Percentiles rank a stretch among this genome's conserved stretches.
phyloP scores from a whole-genome alignment of 495 filamentous ascomycete species.

The Penicillium bialowiezense region DNA sequence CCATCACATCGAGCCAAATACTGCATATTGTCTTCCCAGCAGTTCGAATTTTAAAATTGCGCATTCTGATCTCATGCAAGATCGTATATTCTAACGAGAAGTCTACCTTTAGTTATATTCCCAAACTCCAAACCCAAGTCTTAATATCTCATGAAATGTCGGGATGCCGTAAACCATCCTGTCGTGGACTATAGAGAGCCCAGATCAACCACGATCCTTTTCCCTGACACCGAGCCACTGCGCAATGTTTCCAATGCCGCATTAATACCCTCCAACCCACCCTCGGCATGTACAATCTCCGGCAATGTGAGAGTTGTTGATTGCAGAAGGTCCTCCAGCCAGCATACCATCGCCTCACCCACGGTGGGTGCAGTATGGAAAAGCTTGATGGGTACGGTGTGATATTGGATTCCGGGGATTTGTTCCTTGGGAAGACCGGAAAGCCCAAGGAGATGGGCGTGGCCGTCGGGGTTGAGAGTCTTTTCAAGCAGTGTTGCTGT shows the following conservation, averaged over 20 bases:
- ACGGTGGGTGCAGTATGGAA: conserved; percentile 60
- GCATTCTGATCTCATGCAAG: not conserved
- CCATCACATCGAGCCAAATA: too few relatives aligned
- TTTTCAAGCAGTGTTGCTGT: conserved; percentile 50
- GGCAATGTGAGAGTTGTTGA: conserved; percentile 47
- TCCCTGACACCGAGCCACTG: conserved; percentile 54
- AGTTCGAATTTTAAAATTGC: too few relatives aligned
- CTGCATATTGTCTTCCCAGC: too few relatives aligned
- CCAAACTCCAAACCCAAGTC: conserved; percentile 1
- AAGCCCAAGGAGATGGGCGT: conserved; percentile 59
- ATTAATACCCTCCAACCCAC: conserved; percentile 61
- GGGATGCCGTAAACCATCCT: not conserved
- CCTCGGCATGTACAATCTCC: conserved; percentile 55
- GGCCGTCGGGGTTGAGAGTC: conserved; percentile 35
- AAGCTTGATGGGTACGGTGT: conserved; percentile 66
- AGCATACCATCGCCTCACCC: conserved; percentile 53
- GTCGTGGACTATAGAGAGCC: conserved; percentile 2
- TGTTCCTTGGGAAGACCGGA: conserved; percentile 57
- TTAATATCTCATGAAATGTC: not conserved
- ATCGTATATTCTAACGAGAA: not conserved
- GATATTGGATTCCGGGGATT: conserved; percentile 44
- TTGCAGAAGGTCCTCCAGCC: conserved; percentile 58
- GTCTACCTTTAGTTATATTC: not conserved
- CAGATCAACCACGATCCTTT: conserved; percentile 55
- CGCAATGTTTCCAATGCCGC: conserved; percentile 57